Evolutionary conservation across 78 protist species (phyloP).

Genomic region (Isochrysis galbana): DNA sequence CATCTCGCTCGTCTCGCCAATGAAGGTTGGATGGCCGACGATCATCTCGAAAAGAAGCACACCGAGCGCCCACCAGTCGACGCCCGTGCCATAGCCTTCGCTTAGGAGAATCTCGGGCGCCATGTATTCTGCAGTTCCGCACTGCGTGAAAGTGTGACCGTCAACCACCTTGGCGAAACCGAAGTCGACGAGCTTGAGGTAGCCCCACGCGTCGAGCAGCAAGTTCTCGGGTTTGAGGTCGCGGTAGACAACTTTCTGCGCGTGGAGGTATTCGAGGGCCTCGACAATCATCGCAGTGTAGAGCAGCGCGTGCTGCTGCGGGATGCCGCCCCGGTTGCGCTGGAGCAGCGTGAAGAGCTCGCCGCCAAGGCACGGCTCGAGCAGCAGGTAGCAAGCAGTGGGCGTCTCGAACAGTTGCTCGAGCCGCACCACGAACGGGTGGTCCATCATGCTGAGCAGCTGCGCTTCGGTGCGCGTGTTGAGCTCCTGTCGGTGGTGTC

Average conservation of each 20-base stretch:
- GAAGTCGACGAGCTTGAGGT: constrained; percentile 39
- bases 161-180: constrained; percentile 13
- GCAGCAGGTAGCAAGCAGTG: constrained; percentile 63
- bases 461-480: constrained; percentile 66
- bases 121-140: neutral
- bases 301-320: constrained; percentile 14
- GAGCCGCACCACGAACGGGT: constrained; percentile 78
- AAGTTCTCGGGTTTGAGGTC: constrained; percentile 87
- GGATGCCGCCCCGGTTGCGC: constrained; percentile 45
- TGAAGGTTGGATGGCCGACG: neutral
- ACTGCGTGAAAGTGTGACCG: neutral
- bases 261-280: constrained; percentile 30
- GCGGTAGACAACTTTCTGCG: constrained; percentile 64
- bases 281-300: constrained; percentile 28
- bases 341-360: constrained; percentile 81
- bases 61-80: constrained; percentile 15
- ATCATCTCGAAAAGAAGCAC: neutral
- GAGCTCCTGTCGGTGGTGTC: constrained; percentile 46
- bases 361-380: constrained; percentile 83
- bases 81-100: neutral
- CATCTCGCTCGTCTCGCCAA: neutral
- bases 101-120: neutral
- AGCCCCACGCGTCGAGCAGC: constrained; percentile 63
- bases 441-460: constrained; percentile 45
- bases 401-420: neutral